Conservation (phyloP, 192 early-diverging fungal species). For the Chytriomyces sp. region DNA sequence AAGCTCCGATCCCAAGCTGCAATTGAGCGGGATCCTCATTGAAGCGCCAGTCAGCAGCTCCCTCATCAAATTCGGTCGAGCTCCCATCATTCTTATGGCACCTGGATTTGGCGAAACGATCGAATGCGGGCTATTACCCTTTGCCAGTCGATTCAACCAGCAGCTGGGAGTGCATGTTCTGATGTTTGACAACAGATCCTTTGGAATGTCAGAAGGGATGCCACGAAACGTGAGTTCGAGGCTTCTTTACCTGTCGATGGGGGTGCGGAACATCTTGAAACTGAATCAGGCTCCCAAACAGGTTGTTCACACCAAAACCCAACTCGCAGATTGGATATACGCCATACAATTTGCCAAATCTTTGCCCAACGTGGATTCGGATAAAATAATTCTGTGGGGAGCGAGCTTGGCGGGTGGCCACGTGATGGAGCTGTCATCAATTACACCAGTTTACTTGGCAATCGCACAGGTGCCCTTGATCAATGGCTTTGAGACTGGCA, state of each 20-base stretch:
- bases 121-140: background rate
- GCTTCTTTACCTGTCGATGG: background rate
- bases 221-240: background rate
- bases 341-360: background rate
- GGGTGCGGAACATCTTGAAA: background rate
- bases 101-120: slow-evolving; percentile 2
- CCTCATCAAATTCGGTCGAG: background rate
- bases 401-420: background rate
- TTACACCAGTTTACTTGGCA: background rate
- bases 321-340: background rate
- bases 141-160: background rate
- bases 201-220: background rate
- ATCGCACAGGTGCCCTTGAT: background rate
- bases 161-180: background rate
- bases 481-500: background rate
- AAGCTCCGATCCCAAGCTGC: background rate
- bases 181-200: slow-evolving; percentile 8
- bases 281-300: background rate
- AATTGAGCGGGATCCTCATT: background rate
- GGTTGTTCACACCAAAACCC: background rate
- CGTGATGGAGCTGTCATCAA: background rate
- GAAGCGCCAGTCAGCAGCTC: background rate
- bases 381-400: background rate
- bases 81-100: background rate
- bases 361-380: background rate